phyloP scores from a whole-genome alignment of 2,329 filamentous ascomycete species.

The Fusarium sp. region DNA sequence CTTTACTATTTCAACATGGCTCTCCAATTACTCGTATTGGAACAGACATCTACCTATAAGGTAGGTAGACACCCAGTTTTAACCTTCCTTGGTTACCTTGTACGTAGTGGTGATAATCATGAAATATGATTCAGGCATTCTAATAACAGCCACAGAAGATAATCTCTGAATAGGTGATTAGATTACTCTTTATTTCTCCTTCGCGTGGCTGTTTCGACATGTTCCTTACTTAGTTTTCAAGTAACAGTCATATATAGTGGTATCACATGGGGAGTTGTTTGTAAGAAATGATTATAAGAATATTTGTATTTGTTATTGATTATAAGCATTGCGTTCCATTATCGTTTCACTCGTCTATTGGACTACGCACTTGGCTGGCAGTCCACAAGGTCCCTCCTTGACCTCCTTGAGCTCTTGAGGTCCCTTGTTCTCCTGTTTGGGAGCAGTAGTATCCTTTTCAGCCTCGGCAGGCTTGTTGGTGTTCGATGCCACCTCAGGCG shows the following conservation, averaged over 20 bases:
- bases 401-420: slow-evolving; percentile 56
- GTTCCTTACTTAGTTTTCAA: not conserved
- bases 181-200: not conserved
- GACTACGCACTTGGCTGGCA: slow-evolving; percentile 80
- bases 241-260: not conserved
- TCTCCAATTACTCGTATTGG: not conserved
- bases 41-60: not conserved
- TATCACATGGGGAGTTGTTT: not conserved
- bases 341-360: slow-evolving; percentile 57
- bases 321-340: slow-evolving; percentile 28
- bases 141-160: not conserved
- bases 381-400: slow-evolving; percentile 78
- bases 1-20: not conserved
- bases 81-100: not conserved
- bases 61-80: not conserved
- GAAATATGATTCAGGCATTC: not conserved
- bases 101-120: not conserved
- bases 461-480: slow-evolving; percentile 37
- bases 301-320: slow-evolving; percentile 27
- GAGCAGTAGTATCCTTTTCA: slow-evolving; percentile 28
- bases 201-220: not conserved
- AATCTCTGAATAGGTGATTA: not conserved
- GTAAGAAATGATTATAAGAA: slow-evolving; percentile 2
- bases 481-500: slow-evolving; percentile 44
- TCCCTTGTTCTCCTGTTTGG: slow-evolving; percentile 36